Conservation (phyloP, 257 asterid genomes). For the Fraxinus anomala region DNA sequence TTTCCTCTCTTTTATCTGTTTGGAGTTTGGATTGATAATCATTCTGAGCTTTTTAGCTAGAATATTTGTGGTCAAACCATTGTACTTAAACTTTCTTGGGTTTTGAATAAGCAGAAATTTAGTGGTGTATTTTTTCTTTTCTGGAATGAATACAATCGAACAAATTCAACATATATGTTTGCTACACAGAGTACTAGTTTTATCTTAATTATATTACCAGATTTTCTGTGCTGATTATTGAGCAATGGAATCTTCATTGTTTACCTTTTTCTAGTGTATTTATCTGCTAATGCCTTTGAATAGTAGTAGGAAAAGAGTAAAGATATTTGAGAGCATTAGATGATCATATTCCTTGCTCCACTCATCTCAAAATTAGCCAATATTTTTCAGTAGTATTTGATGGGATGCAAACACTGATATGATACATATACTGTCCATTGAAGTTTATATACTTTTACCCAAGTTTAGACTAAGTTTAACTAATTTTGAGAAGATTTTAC, state of each 20-base stretch:
- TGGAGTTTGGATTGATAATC: too few relatives aligned
- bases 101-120: too few relatives aligned
- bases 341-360: not conserved
- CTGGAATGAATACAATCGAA: too few relatives aligned
- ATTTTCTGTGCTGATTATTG: not conserved
- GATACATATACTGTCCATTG: not conserved
- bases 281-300: not conserved
- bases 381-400: not conserved
- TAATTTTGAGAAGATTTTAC: not conserved
- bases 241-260: not conserved
- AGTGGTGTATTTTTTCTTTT: too few relatives aligned
- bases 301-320: not conserved
- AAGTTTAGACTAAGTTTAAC: slow-evolving; percentile 47
- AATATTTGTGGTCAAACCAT: too few relatives aligned
- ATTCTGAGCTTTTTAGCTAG: too few relatives aligned
- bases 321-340: not conserved
- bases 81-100: too few relatives aligned
- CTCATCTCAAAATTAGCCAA: not conserved
- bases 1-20: too few relatives aligned
- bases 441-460: too few relatives aligned
- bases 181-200: not conserved
- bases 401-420: not conserved
- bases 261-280: too few relatives aligned
- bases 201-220: not conserved
- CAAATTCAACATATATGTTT: too few relatives aligned